These are phyloP conservation scores for Hypomyces perniciosus DNA, from an alignment of 2,329 filamentous ascomycete species.

Conservation along the genomic window DNA sequence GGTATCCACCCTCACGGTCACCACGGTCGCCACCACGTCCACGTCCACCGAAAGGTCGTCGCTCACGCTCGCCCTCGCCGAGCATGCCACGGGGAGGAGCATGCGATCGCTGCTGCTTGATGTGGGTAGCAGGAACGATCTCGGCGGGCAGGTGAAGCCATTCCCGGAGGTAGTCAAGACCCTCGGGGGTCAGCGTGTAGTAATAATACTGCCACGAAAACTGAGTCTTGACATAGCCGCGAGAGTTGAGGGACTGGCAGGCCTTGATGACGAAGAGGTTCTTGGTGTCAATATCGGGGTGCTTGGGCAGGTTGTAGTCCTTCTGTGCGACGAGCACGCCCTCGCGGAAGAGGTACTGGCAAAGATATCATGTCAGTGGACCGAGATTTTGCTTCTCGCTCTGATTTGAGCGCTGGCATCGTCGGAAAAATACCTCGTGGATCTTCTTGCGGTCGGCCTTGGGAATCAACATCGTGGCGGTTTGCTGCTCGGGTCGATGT, in stretches of 20 bases:
- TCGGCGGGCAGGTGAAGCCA: conserved; percentile 99
- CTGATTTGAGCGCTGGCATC: conserved; percentile 3
- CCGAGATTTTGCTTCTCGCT: conserved; percentile 7
- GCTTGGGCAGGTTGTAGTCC: conserved; percentile 97
- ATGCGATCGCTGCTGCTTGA: conserved; percentile 99
- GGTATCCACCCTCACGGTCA: conserved; percentile 84
- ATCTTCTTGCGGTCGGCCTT: conserved; percentile 99
- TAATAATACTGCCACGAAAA: conserved; percentile 99
- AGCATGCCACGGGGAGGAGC: conserved; percentile 98
- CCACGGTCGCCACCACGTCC: conserved; percentile 69
- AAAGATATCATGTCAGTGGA: conserved; percentile 22
- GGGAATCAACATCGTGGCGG: conserved; percentile 88
- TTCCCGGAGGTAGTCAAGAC: conserved; percentile 99
- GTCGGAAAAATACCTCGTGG: conserved; percentile 60
- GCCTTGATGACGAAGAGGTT: conserved; percentile 99
- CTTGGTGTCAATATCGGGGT: conserved; percentile 98
- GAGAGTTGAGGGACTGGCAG: conserved; percentile 94
- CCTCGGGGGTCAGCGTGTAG: conserved; percentile 99
- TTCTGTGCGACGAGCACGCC: conserved; percentile 95
- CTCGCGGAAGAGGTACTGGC: conserved; percentile 90
- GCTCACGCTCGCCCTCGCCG: conserved; percentile 76
- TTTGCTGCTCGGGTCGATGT: conserved; percentile 46
- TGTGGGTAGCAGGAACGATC: conserved; percentile 99
- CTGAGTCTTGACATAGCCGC: conserved; percentile 98
- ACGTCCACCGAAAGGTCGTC: conserved; percentile 77